These are phyloP conservation scores for Priceomyces haplophilus DNA, from an alignment of 805 yeast species.

Conservation along the genomic window DNA sequence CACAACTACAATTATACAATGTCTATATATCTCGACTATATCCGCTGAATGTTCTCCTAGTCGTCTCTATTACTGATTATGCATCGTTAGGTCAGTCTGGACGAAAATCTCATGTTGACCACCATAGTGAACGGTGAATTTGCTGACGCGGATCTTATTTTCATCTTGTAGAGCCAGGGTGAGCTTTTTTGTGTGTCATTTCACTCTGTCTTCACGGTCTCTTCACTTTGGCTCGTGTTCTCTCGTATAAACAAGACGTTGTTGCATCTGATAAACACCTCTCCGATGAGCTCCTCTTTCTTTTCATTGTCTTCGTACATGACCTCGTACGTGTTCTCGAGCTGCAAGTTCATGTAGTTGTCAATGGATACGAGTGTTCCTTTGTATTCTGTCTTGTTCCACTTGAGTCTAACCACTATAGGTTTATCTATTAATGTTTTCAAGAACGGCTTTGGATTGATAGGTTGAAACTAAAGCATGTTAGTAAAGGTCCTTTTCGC, in stretches of 20 bases:
- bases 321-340: conserved; percentile 53
- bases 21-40: background rate
- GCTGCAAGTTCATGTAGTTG: conserved; percentile 85
- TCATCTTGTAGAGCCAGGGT: too few relatives aligned
- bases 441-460: conserved; percentile 89
- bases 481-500: too few relatives aligned
- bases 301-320: conserved; percentile 42
- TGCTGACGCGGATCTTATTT: too few relatives aligned
- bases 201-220: conserved; percentile 5
- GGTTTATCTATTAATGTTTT: conserved; percentile 67
- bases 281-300: conserved; percentile 50
- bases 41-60: background rate
- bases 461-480: conserved; percentile 47
- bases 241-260: conserved; percentile 77
- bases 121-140: background rate
- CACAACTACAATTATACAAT: background rate
- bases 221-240: conserved; percentile 9
- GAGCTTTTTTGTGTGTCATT: background rate
- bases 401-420: conserved; percentile 79
- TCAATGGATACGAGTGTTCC: conserved; percentile 81
- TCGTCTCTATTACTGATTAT: background rate
- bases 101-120: background rate
- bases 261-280: conserved; percentile 84
- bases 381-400: conserved; percentile 84
- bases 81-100: background rate